phyloP scores from a whole-genome alignment of 495 filamentous ascomycete genomes.

The Xylaria nigripes region DNA sequence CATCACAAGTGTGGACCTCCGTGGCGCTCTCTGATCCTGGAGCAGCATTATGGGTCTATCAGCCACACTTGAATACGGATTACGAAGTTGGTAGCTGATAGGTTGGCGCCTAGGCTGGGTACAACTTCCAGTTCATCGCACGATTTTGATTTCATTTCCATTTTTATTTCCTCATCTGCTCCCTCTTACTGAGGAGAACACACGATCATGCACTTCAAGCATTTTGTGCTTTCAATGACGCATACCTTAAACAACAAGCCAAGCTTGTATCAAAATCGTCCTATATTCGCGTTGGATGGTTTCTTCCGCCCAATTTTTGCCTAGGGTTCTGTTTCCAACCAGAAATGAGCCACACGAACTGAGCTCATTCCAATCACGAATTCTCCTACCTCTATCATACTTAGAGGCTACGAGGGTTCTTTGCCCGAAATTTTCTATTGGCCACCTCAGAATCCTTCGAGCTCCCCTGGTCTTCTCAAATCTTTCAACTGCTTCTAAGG shows the following conservation, averaged over 20 bases:
- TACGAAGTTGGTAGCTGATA: too few relatives aligned
- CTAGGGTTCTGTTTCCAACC: neutral
- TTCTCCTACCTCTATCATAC: neutral
- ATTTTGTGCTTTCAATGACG: neutral
- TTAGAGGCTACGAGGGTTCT: neutral
- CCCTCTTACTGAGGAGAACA: neutral
- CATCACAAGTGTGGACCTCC: too few relatives aligned
- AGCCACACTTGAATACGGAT: too few relatives aligned
- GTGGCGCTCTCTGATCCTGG: too few relatives aligned
- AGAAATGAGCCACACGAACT: neutral
- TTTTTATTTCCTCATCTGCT: neutral
- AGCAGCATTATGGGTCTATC: too few relatives aligned
- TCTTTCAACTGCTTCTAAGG: slow-evolving; percentile 12
- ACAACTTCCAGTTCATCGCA: neutral
- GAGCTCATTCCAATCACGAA: neutral
- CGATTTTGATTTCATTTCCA: neutral
- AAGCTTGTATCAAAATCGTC: neutral
- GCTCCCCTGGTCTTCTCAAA: slow-evolving; percentile 1
- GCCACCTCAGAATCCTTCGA: slow-evolving; percentile 2
- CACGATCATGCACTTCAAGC: neutral
- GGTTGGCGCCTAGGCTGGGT: too few relatives aligned
- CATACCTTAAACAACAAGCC: neutral
- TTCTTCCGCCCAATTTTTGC: neutral
- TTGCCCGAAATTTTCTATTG: neutral
- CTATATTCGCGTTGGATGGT: neutral